These are phyloP conservation scores for Trichophyton simii DNA, from an alignment of 2,329 filamentous ascomycete genomes.

Conservation along the genomic window DNA sequence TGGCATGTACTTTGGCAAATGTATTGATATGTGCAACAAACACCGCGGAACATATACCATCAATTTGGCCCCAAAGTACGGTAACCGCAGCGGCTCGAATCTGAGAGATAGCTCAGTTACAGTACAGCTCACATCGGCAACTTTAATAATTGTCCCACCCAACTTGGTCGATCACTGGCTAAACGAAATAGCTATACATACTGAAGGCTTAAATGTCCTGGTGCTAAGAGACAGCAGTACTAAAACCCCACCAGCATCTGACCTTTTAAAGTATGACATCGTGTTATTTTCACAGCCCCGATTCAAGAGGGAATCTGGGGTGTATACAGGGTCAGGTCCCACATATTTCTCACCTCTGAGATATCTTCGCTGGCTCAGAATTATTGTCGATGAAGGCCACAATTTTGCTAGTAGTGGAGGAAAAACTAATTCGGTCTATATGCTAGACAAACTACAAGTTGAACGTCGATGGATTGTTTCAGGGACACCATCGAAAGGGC, in stretches of 20 bases:
- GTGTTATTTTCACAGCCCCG: conserved; percentile 62
- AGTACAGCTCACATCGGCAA: conserved; percentile 38
- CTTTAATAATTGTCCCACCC: conserved; percentile 65
- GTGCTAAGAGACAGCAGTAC: conserved; percentile 44
- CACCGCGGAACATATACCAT: conserved; percentile 50
- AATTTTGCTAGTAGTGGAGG: conserved; percentile 56
- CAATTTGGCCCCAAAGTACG: conserved; percentile 31
- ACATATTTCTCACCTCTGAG: conserved; percentile 51
- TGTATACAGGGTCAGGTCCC: conserved; percentile 24
- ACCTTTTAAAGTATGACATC: conserved; percentile 58
- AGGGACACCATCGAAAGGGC: conserved; percentile 72
- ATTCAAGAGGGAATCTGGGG: conserved; percentile 54
- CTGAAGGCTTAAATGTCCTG: conserved; percentile 52
- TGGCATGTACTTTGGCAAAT: conserved; percentile 43
- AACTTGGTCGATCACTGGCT: conserved; percentile 80
- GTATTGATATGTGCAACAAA: conserved; percentile 44
- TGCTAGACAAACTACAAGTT: conserved; percentile 43
- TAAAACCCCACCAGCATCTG: conserved; percentile 43
- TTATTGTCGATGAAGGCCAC: conserved; percentile 89
- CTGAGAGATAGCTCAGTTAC: conserved; percentile 10
- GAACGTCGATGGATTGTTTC: conserved; percentile 80
- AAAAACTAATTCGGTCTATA: conserved; percentile 46
- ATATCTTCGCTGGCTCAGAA: conserved; percentile 67
- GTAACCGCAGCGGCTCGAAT: conserved; percentile 31
- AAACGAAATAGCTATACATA: conserved; percentile 68